Conservation (phyloP, 306 rosid genomes). For the Trichosanthes cucumerina region DNA sequence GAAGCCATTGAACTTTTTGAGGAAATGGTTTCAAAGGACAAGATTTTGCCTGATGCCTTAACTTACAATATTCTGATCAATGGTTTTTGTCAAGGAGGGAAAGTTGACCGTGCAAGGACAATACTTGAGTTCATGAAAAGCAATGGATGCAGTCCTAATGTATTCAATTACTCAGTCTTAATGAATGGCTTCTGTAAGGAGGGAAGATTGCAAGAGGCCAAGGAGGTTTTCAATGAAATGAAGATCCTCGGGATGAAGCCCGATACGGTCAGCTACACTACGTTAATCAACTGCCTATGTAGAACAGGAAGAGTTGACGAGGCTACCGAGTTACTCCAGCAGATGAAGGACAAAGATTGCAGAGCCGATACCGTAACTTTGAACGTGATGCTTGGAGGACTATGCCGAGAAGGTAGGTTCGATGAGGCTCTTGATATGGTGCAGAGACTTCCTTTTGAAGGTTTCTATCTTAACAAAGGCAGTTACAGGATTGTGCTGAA, state of each 20-base stretch:
- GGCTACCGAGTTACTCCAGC: constrained; percentile 52
- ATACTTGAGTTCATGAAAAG: constrained; percentile 62
- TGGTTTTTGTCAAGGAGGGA: constrained; percentile 61
- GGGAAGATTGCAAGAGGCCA: constrained; percentile 49
- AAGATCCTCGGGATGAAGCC: constrained; percentile 45
- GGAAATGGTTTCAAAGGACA: constrained; percentile 59
- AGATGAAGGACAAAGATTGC: constrained; percentile 53
- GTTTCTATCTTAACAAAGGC: constrained; percentile 63
- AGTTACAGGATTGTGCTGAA: constrained; percentile 83
- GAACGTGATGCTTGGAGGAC: constrained; percentile 69
- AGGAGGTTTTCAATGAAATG: constrained; percentile 46
- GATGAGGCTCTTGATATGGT: constrained; percentile 69
- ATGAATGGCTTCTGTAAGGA: constrained; percentile 56
- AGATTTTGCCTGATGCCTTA: constrained; percentile 55
- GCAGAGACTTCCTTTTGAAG: constrained; percentile 57
- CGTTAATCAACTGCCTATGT: constrained; percentile 53
- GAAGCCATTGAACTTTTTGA: constrained; percentile 80
- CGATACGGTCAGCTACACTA: constrained; percentile 57
- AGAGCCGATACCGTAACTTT: constrained; percentile 57
- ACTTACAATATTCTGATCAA: constrained; percentile 63
- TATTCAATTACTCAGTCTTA: constrained; percentile 56
- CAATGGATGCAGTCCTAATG: constrained; percentile 69
- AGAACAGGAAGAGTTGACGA: constrained; percentile 43
- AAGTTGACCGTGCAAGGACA: constrained; percentile 52
- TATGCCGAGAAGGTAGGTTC: constrained; percentile 51